Base-by-base conservation (phyloP, 768 basidiomycete species). In the Phallus indusiatus region DNA sequence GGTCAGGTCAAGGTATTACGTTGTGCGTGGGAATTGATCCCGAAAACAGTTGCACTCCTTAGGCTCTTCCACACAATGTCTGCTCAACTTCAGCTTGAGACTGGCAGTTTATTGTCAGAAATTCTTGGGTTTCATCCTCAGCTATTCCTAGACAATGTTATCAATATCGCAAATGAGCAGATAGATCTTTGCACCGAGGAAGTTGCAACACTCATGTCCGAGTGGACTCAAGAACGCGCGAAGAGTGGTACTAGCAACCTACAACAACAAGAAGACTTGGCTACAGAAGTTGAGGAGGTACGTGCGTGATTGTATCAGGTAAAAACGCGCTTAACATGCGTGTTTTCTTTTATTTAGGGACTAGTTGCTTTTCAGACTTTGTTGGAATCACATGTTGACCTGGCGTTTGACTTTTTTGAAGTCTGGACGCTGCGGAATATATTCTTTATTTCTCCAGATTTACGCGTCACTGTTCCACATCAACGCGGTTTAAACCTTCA, bases 371-470 rank as follows among this genome's bases (percentile, higher is more conserved):
- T 95, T 63, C 90, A 94, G 69, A 94, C 93, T 0, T 77, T 94
- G 48, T 77, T 96, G 14, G 90, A 94, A 67, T 83, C 83, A 56
- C 92, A 94, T 64, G 85, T 89, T 48, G 93, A 96, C 67, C 79
- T 90, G 49, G 93, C 92, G 0, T 90, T 94, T 61, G 93, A 96
- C 69, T 88, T 86, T 67, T 90, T 96, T 65, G 92, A 93, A 71
- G 85, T 84, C 0, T 95, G 93, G 92, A 85, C 83, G 11, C 70
- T 93, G 66, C 76, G 91, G 47, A 96, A 95, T 71, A 87, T 93
- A 59, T 95, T 95, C 65, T 81, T 83, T 54, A 78, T 93, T 16
- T 81, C 85, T 0, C 75, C 80, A 2, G 82, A 84, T 61, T 66
- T 90, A 35, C 84, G 84, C 0, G 73, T 91, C 34, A 82, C 91